These are phyloP conservation scores for Herpetomonas tarakana DNA, from an alignment of 208 protist genomes.

Conservation along the genomic window DNA sequence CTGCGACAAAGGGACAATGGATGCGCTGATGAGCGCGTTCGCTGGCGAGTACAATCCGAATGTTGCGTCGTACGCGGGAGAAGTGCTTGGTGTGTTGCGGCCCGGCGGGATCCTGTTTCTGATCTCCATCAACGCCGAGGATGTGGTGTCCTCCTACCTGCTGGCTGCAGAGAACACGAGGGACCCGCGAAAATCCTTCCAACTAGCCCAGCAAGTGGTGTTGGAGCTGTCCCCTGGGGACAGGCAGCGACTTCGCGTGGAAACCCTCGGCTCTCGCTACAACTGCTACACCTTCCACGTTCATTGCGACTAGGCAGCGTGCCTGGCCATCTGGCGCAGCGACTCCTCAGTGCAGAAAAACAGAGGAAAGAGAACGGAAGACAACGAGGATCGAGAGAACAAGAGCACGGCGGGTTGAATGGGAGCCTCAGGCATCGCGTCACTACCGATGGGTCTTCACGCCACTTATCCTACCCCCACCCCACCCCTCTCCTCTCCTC, in stretches of 20 bases:
- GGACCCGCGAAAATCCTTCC: conserved; percentile 24
- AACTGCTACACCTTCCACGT: conserved; percentile 38
- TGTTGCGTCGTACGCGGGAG: conserved; percentile 28
- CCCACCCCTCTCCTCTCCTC: background rate
- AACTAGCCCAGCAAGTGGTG: conserved; percentile 10
- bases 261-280: conserved; percentile 58
- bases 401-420: too few species aligned
- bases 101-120: conserved; percentile 40
- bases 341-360: too few species aligned
- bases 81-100: conserved; percentile 31
- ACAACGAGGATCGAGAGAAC: too few species aligned
- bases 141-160: conserved; percentile 44
- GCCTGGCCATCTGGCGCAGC: too few species aligned
- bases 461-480: too few species aligned
- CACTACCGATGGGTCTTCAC: too few species aligned
- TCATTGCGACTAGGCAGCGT: conserved; percentile 5
- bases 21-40: conserved; percentile 62
- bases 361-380: too few species aligned
- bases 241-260: conserved; percentile 24
- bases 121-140: conserved; percentile 60
- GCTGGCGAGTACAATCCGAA: conserved; percentile 57
- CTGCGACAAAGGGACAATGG: conserved; percentile 64
- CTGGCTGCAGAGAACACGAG: conserved; percentile 17
- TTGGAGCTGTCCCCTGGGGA: conserved; percentile 25
- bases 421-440: too few species aligned